Evolutionary conservation across 139 green algal genomes (phyloP).

Genomic region (Volvox africanus): DNA sequence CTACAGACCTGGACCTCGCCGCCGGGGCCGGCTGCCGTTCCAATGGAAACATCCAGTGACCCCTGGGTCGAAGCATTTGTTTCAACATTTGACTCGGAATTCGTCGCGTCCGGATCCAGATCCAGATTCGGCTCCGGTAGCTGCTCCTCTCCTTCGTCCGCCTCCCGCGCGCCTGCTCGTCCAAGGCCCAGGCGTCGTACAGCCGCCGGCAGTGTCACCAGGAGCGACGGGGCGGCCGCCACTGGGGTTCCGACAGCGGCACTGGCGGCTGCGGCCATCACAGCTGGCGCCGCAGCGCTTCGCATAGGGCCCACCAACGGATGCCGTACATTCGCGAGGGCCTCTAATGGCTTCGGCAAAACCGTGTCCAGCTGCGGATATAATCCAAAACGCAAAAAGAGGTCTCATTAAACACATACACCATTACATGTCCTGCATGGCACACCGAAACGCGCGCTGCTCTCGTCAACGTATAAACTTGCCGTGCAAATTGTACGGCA

Average conservation of each 20-base stretch:
- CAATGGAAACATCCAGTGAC: not conserved
- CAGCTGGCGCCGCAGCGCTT: not conserved
- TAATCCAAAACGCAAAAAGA: not conserved
- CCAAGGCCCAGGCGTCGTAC: constrained; percentile 39
- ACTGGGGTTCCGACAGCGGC: not conserved
- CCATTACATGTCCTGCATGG: too few relatives aligned
- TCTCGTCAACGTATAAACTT: too few relatives aligned
- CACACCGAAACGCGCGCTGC: too few relatives aligned
- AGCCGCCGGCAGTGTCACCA: not conserved
- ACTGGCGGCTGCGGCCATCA: not conserved
- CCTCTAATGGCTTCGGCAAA: not conserved
- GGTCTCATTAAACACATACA: not conserved
- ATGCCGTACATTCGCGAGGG: not conserved
- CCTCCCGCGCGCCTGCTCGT: constrained; percentile 2
- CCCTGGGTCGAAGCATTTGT: too few relatives aligned
- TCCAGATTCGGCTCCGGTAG: constrained; percentile 15
- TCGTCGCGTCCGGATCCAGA: not conserved
- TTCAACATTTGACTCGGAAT: too few relatives aligned
- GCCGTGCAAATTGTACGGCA: too few relatives aligned
- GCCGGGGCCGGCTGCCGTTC: not conserved
- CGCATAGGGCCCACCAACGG: not conserved
- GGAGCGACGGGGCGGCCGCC: constrained; percentile 17
- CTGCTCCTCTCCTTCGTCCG: constrained; percentile 44
- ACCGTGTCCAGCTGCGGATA: constrained; percentile 30
- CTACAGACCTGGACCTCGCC: not conserved